Evolutionary conservation across 2,329 filamentous ascomycete genomes (phyloP), one percentile per base, ranked within the genome.

Genomic region (Aspergillus arachidicola): DNA sequence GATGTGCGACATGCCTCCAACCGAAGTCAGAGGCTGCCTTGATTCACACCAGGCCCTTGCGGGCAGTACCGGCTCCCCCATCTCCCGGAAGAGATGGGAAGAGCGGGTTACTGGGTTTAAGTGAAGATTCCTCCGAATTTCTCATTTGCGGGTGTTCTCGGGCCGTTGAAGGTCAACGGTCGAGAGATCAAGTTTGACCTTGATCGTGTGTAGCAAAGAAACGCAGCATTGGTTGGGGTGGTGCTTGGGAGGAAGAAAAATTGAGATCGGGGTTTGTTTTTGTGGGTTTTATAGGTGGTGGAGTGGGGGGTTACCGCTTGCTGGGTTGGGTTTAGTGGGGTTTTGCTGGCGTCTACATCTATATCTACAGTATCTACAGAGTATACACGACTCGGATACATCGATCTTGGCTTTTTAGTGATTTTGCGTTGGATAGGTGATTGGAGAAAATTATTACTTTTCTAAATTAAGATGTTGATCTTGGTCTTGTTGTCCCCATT

Each of bases 71-170:
- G 72, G 72, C 71, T 41, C 62, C 58, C 51, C 51, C 43, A 46
- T 62, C 64, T 57, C 51, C 45, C 41, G 21, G 46, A 64, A 67
- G 67, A 65, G 71, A 69, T 69, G 70, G 6, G 6, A 72, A 75
- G 76, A 74, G 78, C 75, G 76, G 80, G 80, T 78, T 76, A 81
- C 78, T 64, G 68, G 70, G 64, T 60, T 63, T 58, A 21, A 61
- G 78, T 93, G 91, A 92, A 94, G 91, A 94, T 89, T 95, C 91
- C 92, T 95, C 92, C 92, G 92, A 95, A 94, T 95, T 95, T 95
- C 92, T 93, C 92, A 94, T 93, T 93, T 94, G 92, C 92, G 82
- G 67, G 64, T 54, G 43, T 68, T 62, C 48, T 48, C 26, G 28
- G 34, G 3, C 34, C 34, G 45, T 57, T 16, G 53, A 59, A 48